Percentiles rank a stretch among this genome's conserved stretches.
Conservation (phyloP, 805 yeast genomes). For the Torulaspora indica region DNA sequence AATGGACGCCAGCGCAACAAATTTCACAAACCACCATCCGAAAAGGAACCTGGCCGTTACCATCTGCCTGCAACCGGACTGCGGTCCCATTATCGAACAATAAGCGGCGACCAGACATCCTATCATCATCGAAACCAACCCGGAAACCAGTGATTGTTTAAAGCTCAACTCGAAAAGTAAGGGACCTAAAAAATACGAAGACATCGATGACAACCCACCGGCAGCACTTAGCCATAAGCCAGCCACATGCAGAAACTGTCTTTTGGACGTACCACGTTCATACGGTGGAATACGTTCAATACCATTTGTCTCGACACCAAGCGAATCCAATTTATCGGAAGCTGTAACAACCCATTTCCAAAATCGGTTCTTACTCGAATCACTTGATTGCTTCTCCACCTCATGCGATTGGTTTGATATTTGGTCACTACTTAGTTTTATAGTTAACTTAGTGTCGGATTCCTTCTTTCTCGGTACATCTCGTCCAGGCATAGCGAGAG, state of each 20-base stretch:
- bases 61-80: slow-evolving; percentile 87
- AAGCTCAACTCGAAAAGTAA: slow-evolving; percentile 65
- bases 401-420: neutral
- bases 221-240: slow-evolving; percentile 84
- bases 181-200: slow-evolving; percentile 74
- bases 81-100: slow-evolving; percentile 83
- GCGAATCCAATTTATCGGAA: slow-evolving; percentile 47
- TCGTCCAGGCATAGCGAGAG: neutral
- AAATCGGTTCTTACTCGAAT: neutral
- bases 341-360: slow-evolving; percentile 16
- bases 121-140: slow-evolving; percentile 55
- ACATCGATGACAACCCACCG: slow-evolving; percentile 87
- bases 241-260: slow-evolving; percentile 44
- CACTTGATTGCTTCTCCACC: slow-evolving; percentile 2
- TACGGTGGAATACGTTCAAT: slow-evolving; percentile 68
- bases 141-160: slow-evolving; percentile 56
- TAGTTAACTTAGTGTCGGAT: slow-evolving; percentile 3
- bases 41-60: slow-evolving; percentile 73
- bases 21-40: slow-evolving; percentile 81
- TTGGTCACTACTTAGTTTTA: slow-evolving; percentile 5
- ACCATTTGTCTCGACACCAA: slow-evolving; percentile 74
- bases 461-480: slow-evolving; percentile 3
- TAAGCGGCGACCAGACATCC: slow-evolving; percentile 80
- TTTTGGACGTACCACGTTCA: slow-evolving; percentile 47
- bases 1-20: slow-evolving; percentile 66